Conservation (phyloP, 345 rosid genomes). For the Leavenworthia alabamica region DNA sequence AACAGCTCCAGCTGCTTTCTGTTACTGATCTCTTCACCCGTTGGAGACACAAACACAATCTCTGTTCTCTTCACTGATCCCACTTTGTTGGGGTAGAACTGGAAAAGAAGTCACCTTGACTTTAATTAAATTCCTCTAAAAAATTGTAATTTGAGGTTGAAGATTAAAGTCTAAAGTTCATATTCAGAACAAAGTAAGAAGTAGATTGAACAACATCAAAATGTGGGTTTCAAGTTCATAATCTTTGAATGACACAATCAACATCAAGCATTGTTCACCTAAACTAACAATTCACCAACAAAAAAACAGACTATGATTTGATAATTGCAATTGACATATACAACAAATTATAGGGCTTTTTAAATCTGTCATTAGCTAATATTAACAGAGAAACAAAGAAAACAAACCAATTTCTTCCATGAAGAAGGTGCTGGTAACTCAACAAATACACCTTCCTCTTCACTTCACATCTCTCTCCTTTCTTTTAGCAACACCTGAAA, state of each 20-base stretch:
- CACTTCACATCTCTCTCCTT: slow-evolving; percentile 34
- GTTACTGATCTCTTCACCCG: slow-evolving; percentile 61
- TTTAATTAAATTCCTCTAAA: not conserved
- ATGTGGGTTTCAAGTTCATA: not conserved
- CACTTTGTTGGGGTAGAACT: slow-evolving; percentile 53
- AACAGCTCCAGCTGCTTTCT: slow-evolving; percentile 70
- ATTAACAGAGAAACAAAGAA: not conserved
- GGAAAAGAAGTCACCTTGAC: slow-evolving; percentile 9
- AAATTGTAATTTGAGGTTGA: not conserved
- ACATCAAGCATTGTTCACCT: not conserved
- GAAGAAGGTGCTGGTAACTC: slow-evolving; percentile 76
- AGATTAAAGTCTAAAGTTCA: not conserved
- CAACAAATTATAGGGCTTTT: not conserved
- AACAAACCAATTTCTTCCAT: slow-evolving; percentile 71
- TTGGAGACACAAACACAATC: slow-evolving; percentile 65
- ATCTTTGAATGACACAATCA: not conserved
- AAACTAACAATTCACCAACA: not conserved
- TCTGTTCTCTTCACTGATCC: slow-evolving; percentile 62
- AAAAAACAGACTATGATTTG: not conserved
- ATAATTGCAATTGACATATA: not conserved
- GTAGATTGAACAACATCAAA: not conserved
- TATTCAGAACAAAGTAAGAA: not conserved
- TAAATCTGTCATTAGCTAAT: not conserved
- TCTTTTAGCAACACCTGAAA: slow-evolving; percentile 29
- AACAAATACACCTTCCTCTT: slow-evolving; percentile 50